Base-by-base conservation (phyloP, 495 filamentous ascomycete genomes). In the Aspergillus sclerotioniger region DNA sequence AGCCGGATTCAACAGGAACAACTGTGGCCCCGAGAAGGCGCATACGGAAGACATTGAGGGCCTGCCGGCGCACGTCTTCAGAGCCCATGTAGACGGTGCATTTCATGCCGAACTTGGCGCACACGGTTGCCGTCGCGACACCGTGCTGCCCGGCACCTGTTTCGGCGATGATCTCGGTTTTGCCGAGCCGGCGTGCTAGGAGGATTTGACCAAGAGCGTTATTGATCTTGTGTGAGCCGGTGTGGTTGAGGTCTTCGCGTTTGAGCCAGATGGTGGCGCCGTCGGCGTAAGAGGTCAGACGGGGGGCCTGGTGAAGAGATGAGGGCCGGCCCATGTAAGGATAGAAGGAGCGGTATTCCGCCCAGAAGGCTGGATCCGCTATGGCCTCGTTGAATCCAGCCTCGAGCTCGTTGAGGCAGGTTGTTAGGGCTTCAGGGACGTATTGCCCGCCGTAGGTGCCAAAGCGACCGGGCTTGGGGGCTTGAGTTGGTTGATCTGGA, bases 361-460 rank as follows among this genome's bases (percentile, higher is more conserved):
- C 89, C 94, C 94, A 99, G 80, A 98, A 99, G 28, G 82, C 78
- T 7, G 91, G 88, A 67, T 98, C 93, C 50, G 92, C 84, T 62
- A 85, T 86, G 43, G 91, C 90, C 46, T 85, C 73, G 58, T 95
- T 84, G 78, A 99, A 99, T n/a, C 93, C 94, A 9, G 80, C 78
- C 70, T 98, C 92, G 13, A 99, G 84, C 74, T 99, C 86, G 0
- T 86, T 84, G 61, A 99, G 78, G 67, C 94, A 98, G 74, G 96
- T 92, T 92, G 98, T 98, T 29, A 99, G 82, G 7, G 92, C 92
- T 74, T 99, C 94, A 1, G 94, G 95, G 0, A 99, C 93, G 65
- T 98, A 99, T 71, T 98, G 94, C n/a, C 94, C 94, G 63, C 94
- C 94, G 62, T 96, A 99, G 71, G 96, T 90, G 56, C 94, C 94